Conservation (phyloP, 176 grass and related monocot species). For the Dactylis glomerata region DNA sequence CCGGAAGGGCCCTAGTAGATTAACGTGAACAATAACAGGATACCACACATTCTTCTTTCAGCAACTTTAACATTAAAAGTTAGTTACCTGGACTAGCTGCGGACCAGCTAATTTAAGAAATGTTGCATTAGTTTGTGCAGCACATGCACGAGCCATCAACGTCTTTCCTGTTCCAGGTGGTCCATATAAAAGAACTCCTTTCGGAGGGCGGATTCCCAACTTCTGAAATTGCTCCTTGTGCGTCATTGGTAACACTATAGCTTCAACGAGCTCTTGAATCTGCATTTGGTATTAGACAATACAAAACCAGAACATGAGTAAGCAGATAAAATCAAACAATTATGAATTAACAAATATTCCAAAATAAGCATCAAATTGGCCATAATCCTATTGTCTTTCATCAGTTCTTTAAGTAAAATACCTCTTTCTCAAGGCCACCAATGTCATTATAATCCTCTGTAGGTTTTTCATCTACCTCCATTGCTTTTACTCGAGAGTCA, state of each 20-base stretch:
- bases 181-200: constrained; percentile 83
- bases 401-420: constrained; percentile 23
- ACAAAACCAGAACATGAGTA: constrained; percentile 8
- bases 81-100: constrained; percentile 70
- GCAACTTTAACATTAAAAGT: constrained; percentile 13
- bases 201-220: constrained; percentile 71
- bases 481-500: constrained; percentile 84
- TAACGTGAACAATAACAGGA: background rate
- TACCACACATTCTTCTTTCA: background rate
- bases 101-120: constrained; percentile 80
- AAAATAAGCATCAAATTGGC: background rate
- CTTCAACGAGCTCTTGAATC: constrained; percentile 79
- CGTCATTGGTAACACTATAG: constrained; percentile 72
- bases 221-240: constrained; percentile 79
- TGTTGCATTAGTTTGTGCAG: constrained; percentile 76
- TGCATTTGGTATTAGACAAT: constrained; percentile 32
- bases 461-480: constrained; percentile 95
- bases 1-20: background rate
- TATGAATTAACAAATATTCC: background rate
- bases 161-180: constrained; percentile 78
- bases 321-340: background rate
- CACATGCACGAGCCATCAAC: constrained; percentile 78
- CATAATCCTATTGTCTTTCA: background rate
- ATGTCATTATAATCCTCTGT: constrained; percentile 95
- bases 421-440: constrained; percentile 91